Conservation (phyloP, 179 eudicot species). For the Amaranthus tricolor region DNA sequence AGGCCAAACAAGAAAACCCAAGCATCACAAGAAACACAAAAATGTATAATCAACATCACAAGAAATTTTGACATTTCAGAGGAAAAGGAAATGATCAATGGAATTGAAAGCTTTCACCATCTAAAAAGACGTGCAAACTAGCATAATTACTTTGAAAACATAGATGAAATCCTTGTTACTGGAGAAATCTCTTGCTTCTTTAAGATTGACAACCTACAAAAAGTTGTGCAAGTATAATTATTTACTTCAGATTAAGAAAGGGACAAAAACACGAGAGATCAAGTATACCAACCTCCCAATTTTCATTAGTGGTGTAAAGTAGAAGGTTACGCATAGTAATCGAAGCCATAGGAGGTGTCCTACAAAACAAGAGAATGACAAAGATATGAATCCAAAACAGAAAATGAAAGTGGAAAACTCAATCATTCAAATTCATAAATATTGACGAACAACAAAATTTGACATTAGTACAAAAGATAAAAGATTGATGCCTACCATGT, state of each 20-base stretch:
- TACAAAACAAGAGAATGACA: slow-evolving; percentile 23
- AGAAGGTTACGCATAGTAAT: slow-evolving; percentile 81
- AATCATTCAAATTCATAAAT: background rate
- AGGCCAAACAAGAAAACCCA: background rate
- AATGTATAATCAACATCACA: background rate
- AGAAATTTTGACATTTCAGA: background rate
- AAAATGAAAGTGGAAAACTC: background rate
- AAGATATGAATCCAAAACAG: background rate
- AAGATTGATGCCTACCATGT: slow-evolving; percentile 50
- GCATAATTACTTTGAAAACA: slow-evolving; percentile 72
- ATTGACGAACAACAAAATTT: background rate
- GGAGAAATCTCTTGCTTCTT: slow-evolving; percentile 92
- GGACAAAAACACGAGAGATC: background rate
- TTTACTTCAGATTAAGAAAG: slow-evolving; percentile 11
- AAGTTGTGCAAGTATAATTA: slow-evolving; percentile 18
- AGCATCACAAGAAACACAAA: background rate
- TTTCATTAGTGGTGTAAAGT: slow-evolving; percentile 87
- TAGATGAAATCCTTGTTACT: slow-evolving; percentile 74
- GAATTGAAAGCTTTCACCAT: background rate
- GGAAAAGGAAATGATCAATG: background rate
- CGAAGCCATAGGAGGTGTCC: slow-evolving; percentile 98
- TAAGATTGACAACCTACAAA: slow-evolving; percentile 85
- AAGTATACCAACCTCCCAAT: slow-evolving; percentile 63
- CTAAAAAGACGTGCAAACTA: background rate
- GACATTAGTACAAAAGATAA: background rate